Base-by-base conservation (phyloP, 495 filamentous ascomycete species). In the Podospora pseudocomata region DNA sequence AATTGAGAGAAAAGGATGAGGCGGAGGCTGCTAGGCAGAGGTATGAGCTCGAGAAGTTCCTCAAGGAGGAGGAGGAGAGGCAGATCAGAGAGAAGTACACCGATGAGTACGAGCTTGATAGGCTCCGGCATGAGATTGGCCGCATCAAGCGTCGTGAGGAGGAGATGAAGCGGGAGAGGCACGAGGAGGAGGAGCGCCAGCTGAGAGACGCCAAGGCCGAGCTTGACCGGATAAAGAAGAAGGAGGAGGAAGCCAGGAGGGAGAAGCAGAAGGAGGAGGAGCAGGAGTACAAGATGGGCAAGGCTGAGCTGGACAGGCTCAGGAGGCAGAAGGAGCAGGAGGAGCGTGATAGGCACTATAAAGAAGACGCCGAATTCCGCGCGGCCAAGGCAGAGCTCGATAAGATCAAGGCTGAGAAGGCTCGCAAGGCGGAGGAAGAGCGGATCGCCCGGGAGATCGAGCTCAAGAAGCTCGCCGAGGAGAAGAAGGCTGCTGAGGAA, bases 391-490 rank as follows among this genome's bases (percentile, higher is more conserved):
- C 77, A 54, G 82, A 85, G 74, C 75, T 82, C 2, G 79, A 82
- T 64, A 71, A 75, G 39, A 77, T 76, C 16, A 72, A 77, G 28
- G 80, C 78, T 9, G 76, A 83, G 68, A 79, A 83, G 71, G 78
- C 82, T 68, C 74, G 78, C 59, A 80, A 83, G 68, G 75, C 78
- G 60, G 78, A 84, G 11, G 77, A 81, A 68, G 80, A 76, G 60
- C 80, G 81, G 65, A 76, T 89, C 53, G 76, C 80, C 68, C 78
- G 78, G 60, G 83, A 86, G 75, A 65, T 84, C 16, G 80, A 86
- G 65, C 80, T 87, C 15, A 85, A 92, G 76, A 84, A 81, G 72
- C 81, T 87, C 34, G 78, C 84, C 59, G 82, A 85, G 62, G 87
- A 90, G 75, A 79, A 84, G 67, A 78, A 79, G 65, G 73, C 79